Base-by-base conservation (phyloP, 2,329 filamentous ascomycete genomes). In the Shiraia sp. region DNA sequence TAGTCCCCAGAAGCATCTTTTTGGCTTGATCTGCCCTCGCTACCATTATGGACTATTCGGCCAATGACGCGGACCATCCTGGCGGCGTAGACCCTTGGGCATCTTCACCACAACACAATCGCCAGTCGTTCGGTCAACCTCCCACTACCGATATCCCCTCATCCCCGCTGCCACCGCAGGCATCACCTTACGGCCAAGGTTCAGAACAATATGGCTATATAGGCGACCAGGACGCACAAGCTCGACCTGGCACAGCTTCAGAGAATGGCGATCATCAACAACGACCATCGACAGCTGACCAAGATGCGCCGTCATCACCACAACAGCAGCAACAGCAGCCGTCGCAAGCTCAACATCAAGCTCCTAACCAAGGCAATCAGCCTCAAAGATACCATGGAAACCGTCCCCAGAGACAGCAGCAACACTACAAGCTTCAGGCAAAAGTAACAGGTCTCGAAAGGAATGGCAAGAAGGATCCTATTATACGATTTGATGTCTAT, bases 381-480 rank as follows among this genome's bases (percentile, higher is more conserved):
- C 66, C 77, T 28, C 73, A 75, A 41, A 72, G 75, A 58, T 78
- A 79, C 53, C 64, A 70, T 39, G 61, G 61, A 10, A 54, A 51
- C 2, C 62, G 72, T 33, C 66, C 68, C 68, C 73, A 81, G 52
- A 60, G 61, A 28, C 68, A 65, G 30, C 79, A 82, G 40, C 85
- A 88, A 19, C 82, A 86, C 48, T 91, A 88, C 71, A 92, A 89
- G 71, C 80, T 99, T 26, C 90, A 96, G 67, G 90, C 88, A 32
- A 99, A 97, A 75, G 90, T 99, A 51, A 96, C 91, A 1, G 90
- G 88, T 2, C 76, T 99, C 33, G 93, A 99, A 73, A 81, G 93
- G 45, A 93, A 88, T 3, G 91, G 91, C 47, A 90, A 95, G 71
- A 99, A 97, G 72, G 93, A 99, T 61, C 90, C 91, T 1, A 90